These are phyloP conservation scores for Hirsutella minnesotensis DNA, from an alignment of 2,329 filamentous ascomycete genomes.

Conservation along the genomic window DNA sequence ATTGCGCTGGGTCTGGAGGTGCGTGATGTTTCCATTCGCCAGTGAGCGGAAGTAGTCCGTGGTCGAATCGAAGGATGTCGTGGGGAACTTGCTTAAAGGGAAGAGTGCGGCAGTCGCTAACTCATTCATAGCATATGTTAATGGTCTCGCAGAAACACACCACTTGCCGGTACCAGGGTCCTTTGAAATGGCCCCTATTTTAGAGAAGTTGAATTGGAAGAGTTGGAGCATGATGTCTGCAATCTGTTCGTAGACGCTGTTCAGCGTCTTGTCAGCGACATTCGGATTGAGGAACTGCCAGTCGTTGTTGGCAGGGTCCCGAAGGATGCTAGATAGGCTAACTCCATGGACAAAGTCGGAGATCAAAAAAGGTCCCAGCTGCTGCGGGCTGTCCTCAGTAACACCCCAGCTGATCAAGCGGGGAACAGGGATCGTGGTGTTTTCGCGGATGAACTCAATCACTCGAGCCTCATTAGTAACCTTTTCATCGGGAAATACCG, in stretches of 20 bases:
- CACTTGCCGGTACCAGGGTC: neutral
- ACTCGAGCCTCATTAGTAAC: neutral
- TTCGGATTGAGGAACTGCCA: neutral
- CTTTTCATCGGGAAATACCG: neutral
- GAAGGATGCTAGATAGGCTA: neutral
- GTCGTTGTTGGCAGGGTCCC: neutral
- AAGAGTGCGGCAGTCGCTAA: neutral
- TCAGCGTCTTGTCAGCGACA: neutral
- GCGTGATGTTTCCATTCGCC: neutral
- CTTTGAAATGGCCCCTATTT: neutral
- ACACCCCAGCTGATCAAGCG: neutral
- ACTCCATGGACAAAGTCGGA: neutral
- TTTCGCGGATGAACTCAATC: neutral
- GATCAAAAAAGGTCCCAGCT: neutral
- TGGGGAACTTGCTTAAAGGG: conserved; percentile 6
- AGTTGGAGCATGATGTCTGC: neutral
- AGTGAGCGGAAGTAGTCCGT: neutral
- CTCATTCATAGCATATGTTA: neutral
- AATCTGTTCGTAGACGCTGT: neutral
- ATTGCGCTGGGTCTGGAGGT: conserved; percentile 18
- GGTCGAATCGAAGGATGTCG: neutral
- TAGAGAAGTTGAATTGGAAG: neutral
- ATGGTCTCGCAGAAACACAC: neutral
- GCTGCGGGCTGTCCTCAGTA: neutral
- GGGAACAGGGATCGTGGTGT: neutral